Conservation (phyloP, 352 stramenopile genomes). For the Globisporangium emineosum region DNA sequence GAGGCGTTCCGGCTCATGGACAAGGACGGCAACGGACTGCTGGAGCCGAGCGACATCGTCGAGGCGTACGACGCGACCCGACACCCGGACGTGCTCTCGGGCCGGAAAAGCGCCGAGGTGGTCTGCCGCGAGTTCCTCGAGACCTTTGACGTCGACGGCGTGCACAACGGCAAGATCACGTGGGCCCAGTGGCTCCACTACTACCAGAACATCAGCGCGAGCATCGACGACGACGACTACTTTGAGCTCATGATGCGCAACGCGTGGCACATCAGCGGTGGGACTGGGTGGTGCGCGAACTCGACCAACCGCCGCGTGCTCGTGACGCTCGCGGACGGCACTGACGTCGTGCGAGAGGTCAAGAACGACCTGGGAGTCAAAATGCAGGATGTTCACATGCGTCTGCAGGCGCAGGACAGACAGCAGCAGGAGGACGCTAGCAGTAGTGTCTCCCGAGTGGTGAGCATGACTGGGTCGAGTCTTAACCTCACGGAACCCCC, state of each 20-base stretch:
- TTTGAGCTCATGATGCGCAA: slow-evolving; percentile 92
- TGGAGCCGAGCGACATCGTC: slow-evolving; percentile 81
- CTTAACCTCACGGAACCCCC: slow-evolving; percentile 19
- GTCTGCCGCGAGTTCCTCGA: slow-evolving; percentile 84
- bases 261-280: slow-evolving; percentile 60
- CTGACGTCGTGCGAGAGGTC: slow-evolving; percentile 40
- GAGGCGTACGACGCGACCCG: slow-evolving; percentile 78
- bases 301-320: slow-evolving; percentile 60
- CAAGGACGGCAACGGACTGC: slow-evolving; percentile 60
- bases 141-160: slow-evolving; percentile 76
- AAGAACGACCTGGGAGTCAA: slow-evolving; percentile 43
- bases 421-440: neutral
- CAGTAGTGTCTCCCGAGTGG: slow-evolving; percentile 7
- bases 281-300: slow-evolving; percentile 51
- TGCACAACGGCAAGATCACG: slow-evolving; percentile 69
- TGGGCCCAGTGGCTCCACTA: slow-evolving; percentile 77
- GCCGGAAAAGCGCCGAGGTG: slow-evolving; percentile 56
- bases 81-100: slow-evolving; percentile 82
- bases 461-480: neutral
- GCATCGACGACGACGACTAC: slow-evolving; percentile 88
- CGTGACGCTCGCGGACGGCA: slow-evolving; percentile 52
- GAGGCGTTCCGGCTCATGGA: slow-evolving; percentile 86
- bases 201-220: slow-evolving; percentile 88
- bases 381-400: slow-evolving; percentile 28
- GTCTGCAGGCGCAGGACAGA: slow-evolving; percentile 33